Evolutionary conservation across 1,284 basidiomycete species (phyloP).

Genomic region (Ceratobasidium sp.): DNA sequence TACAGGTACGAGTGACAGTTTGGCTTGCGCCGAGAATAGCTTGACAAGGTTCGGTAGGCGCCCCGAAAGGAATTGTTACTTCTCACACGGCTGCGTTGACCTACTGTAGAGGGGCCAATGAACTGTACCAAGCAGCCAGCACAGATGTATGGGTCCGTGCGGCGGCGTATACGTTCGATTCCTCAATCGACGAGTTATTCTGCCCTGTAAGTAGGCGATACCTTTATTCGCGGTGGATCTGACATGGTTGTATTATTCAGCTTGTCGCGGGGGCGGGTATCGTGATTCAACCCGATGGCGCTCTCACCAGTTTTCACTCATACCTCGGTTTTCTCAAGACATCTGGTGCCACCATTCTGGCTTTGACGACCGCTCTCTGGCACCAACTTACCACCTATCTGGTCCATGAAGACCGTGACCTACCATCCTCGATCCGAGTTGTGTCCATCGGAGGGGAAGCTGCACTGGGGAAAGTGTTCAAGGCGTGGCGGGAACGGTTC

Average conservation of each 20-base stretch:
- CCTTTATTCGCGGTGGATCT: not conserved
- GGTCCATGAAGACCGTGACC: not conserved
- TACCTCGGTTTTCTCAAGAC: conserved; percentile 13
- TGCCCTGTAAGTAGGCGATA: not conserved
- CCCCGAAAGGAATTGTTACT: conserved; percentile 10
- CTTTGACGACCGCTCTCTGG: conserved; percentile 17
- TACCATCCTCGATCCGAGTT: not conserved
- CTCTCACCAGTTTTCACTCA: conserved; percentile 12
- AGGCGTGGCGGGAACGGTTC: not conserved
- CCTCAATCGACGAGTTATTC: conserved; percentile 23
- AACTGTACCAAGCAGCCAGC: not conserved
- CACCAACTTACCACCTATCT: conserved; percentile 12
- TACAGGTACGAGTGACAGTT: not conserved
- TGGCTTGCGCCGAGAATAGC: not conserved
- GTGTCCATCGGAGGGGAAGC: conserved; percentile 28
- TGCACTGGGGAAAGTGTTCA: not conserved
- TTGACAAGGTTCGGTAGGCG: not conserved
- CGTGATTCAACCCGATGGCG: conserved; percentile 15
- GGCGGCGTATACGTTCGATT: conserved; percentile 24
- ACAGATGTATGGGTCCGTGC: conserved; percentile 12
- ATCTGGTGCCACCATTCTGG: conserved; percentile 8
- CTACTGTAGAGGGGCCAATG: conserved; percentile 11
- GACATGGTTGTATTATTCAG: not conserved
- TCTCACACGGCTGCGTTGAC: conserved; percentile 14
- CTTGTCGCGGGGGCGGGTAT: conserved; percentile 3